Conservation (phyloP, 2,329 filamentous ascomycete species). For the Stromatinia cepivora region DNA sequence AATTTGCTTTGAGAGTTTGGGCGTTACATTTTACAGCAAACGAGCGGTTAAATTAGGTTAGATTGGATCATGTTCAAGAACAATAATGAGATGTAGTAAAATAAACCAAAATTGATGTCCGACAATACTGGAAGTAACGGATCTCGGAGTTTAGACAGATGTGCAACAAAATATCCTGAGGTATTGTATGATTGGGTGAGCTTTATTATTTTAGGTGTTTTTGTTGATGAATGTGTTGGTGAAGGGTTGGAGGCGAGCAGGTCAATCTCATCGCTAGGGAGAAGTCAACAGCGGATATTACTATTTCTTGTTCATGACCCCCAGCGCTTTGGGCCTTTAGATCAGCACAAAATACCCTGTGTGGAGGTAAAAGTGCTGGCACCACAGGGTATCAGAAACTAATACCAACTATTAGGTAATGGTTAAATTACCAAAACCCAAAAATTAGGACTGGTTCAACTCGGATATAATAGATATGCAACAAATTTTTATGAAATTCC, state of each 20-base stretch:
- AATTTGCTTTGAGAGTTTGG: background rate
- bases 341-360: background rate
- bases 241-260: background rate
- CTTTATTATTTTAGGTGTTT: background rate
- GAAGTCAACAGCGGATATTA: background rate
- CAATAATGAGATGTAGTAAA: too few species aligned
- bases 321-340: background rate
- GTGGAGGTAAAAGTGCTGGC: background rate
- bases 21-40: background rate
- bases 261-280: background rate
- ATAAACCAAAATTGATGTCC: background rate
- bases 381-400: background rate
- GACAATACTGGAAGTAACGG: background rate
- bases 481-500: background rate
- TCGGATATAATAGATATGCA: slow-evolving; percentile 12
- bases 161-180: background rate
- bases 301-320: background rate
- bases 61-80: too few species aligned
- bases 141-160: background rate
- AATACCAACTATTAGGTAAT: background rate
- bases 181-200: background rate
- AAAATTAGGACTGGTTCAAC: background rate
- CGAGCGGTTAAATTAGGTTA: background rate
- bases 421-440: background rate
- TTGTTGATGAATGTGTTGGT: background rate